Conservation (phyloP, 208 protist genomes). For the Trypanosoma brucei region DNA sequence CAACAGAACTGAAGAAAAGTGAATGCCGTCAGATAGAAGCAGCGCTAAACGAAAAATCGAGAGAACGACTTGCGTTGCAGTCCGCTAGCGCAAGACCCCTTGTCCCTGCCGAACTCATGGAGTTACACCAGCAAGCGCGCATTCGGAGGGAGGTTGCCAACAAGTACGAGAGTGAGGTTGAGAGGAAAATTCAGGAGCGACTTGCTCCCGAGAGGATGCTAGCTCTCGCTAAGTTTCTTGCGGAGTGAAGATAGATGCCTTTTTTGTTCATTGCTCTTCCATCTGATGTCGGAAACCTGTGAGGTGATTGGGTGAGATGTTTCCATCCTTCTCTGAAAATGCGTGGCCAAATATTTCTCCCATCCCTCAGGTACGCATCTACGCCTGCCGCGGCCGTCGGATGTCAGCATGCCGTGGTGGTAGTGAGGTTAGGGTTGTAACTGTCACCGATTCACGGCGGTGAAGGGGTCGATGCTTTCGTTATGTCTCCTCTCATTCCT, state of each 20-base stretch:
- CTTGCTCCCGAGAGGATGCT: constrained; percentile 29
- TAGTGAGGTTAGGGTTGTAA: too few relatives aligned
- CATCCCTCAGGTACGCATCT: too few relatives aligned
- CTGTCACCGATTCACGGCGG: too few relatives aligned
- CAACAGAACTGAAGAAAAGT: constrained; percentile 42
- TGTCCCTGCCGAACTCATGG: constrained; percentile 15
- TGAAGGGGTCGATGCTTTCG: too few relatives aligned
- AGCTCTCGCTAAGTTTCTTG: constrained; percentile 34
- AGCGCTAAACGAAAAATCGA: constrained; percentile 31
- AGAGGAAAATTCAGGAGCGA: constrained; percentile 26
- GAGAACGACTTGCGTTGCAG: constrained; percentile 12
- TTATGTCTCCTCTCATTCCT: too few relatives aligned
- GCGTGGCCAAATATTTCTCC: too few relatives aligned
- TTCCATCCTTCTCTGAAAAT: too few relatives aligned
- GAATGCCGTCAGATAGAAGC: constrained; percentile 34
- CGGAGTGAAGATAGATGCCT: constrained; percentile 5
- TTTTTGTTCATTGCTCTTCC: neutral
- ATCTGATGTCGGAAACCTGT: neutral
- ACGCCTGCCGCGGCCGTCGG: too few relatives aligned
- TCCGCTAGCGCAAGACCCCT: constrained; percentile 1
- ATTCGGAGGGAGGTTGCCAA: constrained; percentile 34
- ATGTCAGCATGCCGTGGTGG: too few relatives aligned
- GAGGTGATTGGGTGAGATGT: too few relatives aligned
- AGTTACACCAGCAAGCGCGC: constrained; percentile 37
- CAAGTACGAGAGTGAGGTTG: constrained; percentile 27